Base-by-base conservation (phyloP, 306 rosid species). In the Sindora glabra region DNA sequence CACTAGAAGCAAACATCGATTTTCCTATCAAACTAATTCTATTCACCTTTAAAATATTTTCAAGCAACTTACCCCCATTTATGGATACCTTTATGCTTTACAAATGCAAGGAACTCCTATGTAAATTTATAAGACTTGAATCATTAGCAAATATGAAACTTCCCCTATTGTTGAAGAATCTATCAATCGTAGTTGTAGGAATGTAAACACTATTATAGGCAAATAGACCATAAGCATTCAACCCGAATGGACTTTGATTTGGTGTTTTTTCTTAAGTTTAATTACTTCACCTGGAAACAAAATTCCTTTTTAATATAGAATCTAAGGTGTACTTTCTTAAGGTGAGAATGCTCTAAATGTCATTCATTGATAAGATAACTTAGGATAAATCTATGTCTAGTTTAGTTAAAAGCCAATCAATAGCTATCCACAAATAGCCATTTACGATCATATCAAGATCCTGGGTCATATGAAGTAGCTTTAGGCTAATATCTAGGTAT, bases 371-470 rank as follows among this genome's bases (percentile, higher is more conserved):
- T 41, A 68, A 3, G 38, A 83, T 9, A 8, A 26, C 30, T 17
- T 17, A 1, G 21, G 51, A 74, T 52, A 52, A 83, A 50, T 68
- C 23, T 4, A 81, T 74, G 62, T 89, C 96, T 22, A 83, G 54
- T 4, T 47, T 1, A 13, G 81, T 74, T 3, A 90, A 39, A 19
- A 89, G 89, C 90, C 90, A 89, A 68, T 68, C 68, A 26, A 88
- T 78, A 29, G 88, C 83, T 46, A 89, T 81, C 96, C 96, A 89
- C 10, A 85, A 95, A 70, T 77, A 85, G 11, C 96, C 90, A 23
- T 69, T 62, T 59, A 55, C 83, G 82, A 81, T 78, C 96, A 89
- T 76, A 64, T 86, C 79, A 36, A 89, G 83, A 22, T 63, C 44
- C 12, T 59, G 32, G 25, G 96, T 95, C 34, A 38, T 78, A 1